phyloP scores from a whole-genome alignment of 1,139 yeast species.

The Saccharomyces hybrid region DNA sequence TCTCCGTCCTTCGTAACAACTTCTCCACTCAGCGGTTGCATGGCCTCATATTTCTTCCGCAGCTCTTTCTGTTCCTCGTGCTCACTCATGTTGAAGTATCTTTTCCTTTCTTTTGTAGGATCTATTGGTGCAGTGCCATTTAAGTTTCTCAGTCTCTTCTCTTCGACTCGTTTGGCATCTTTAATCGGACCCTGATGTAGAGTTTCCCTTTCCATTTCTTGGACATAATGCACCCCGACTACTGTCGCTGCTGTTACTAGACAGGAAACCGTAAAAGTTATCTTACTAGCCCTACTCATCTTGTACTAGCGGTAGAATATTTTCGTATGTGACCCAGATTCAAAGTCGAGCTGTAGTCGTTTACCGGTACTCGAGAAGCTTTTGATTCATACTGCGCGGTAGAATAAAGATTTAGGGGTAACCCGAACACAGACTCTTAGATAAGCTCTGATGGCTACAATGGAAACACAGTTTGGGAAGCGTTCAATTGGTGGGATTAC shows the following conservation, averaged over 20 bases:
- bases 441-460: neutral
- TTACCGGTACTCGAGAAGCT: neutral
- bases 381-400: neutral
- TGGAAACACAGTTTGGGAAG: neutral
- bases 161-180: conserved; percentile 56
- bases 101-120: conserved; percentile 34
- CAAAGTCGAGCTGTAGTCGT: neutral
- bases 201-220: conserved; percentile 57
- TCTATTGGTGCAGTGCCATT: conserved; percentile 8
- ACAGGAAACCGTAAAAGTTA: conserved; percentile 54
- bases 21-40: conserved; percentile 59
- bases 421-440: neutral
- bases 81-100: conserved; percentile 55
- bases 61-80: conserved; percentile 68
- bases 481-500: neutral
- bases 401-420: neutral
- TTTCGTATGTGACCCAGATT: neutral
- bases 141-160: conserved; percentile 32
- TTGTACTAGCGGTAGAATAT: neutral
- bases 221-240: conserved; percentile 60
- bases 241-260: conserved; percentile 51
- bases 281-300: conserved; percentile 68
- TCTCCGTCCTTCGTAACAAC: conserved; percentile 29
- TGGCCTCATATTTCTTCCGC: conserved; percentile 49
- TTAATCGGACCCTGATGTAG: conserved; percentile 73